phyloP scores from a whole-genome alignment of 2,329 filamentous ascomycete genomes.

The Penicillium digitatum region DNA sequence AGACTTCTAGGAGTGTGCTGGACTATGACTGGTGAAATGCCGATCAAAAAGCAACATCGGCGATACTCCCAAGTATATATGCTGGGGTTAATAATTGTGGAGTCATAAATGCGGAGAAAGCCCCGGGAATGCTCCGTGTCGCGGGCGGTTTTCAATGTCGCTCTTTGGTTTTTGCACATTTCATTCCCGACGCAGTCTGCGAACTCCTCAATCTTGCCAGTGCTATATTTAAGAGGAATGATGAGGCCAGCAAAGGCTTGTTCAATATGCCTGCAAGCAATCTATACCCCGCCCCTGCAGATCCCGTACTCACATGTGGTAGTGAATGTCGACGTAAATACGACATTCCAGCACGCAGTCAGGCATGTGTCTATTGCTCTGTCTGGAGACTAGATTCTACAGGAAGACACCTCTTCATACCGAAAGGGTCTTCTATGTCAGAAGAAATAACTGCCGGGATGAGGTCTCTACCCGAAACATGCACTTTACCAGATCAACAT shows the following conservation, averaged over 20 bases:
- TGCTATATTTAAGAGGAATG: not conserved
- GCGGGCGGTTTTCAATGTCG: not conserved
- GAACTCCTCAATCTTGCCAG: not conserved
- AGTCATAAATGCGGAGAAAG: conserved; percentile 1
- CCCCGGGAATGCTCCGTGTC: conserved; percentile 5
- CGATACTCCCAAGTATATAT: not conserved
- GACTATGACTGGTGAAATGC: not conserved
- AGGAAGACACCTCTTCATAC: not conserved
- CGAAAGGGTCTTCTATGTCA: not conserved
- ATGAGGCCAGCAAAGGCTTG: conserved; percentile 7
- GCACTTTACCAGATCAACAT: not conserved
- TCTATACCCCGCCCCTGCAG: not conserved
- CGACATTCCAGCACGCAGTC: conserved; percentile 9
- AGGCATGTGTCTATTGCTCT: conserved; percentile 12
- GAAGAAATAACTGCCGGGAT: not conserved
- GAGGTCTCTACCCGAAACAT: not conserved
- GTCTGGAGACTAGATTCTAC: conserved; percentile 4
- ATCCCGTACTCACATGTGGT: not conserved
- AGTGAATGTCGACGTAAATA: conserved; percentile 16
- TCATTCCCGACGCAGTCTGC: not conserved
- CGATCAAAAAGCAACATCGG: not conserved
- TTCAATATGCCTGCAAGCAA: not conserved
- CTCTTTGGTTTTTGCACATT: not conserved
- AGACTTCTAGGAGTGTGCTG: not conserved
- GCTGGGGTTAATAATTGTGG: not conserved